These are phyloP conservation scores for Solanum chacoense DNA, from an alignment of 305 asterid genomes.

Conservation along the genomic window DNA sequence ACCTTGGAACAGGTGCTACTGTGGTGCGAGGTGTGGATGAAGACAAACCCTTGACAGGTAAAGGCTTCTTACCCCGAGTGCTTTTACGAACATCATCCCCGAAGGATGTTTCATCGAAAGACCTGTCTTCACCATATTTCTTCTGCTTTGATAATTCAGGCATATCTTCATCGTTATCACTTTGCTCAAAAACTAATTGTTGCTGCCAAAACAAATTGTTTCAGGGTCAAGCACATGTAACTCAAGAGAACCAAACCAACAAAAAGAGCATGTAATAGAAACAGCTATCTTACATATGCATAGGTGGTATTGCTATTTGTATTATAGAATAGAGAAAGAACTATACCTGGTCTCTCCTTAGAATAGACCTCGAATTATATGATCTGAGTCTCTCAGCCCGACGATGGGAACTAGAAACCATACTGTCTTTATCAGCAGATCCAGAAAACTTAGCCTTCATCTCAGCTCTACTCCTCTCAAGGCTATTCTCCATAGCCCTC, in stretches of 20 bases:
- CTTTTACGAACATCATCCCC: conserved; percentile 38
- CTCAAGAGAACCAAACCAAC: conserved; percentile 5
- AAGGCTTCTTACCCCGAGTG: conserved; percentile 44
- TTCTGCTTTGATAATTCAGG: conserved; percentile 35
- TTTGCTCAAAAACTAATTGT: conserved; percentile 60
- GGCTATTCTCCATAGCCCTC: conserved; percentile 77
- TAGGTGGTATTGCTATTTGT: not conserved
- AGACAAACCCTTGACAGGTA: conserved; percentile 37
- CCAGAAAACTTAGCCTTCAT: conserved; percentile 71
- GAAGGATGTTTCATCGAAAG: conserved; percentile 25
- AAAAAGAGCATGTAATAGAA: conserved; percentile 18
- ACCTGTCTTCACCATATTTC: conserved; percentile 24
- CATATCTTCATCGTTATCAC: conserved; percentile 47
- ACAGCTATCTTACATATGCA: not conserved
- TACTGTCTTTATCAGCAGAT: conserved; percentile 42
- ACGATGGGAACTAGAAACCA: conserved; percentile 33
- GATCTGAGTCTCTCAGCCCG: conserved; percentile 90
- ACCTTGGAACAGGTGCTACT: conserved; percentile 46
- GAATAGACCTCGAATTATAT: conserved; percentile 46
- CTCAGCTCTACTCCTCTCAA: conserved; percentile 75
- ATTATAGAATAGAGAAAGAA: conserved; percentile 24
- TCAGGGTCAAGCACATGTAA: conserved; percentile 27
- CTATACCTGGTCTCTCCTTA: conserved; percentile 75
- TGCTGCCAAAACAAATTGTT: conserved; percentile 60
- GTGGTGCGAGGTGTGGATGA: conserved; percentile 55